Percentiles rank a stretch among this genome's conserved stretches.
Conservation (phyloP, 495 filamentous ascomycete species). For the Podospora conica region DNA sequence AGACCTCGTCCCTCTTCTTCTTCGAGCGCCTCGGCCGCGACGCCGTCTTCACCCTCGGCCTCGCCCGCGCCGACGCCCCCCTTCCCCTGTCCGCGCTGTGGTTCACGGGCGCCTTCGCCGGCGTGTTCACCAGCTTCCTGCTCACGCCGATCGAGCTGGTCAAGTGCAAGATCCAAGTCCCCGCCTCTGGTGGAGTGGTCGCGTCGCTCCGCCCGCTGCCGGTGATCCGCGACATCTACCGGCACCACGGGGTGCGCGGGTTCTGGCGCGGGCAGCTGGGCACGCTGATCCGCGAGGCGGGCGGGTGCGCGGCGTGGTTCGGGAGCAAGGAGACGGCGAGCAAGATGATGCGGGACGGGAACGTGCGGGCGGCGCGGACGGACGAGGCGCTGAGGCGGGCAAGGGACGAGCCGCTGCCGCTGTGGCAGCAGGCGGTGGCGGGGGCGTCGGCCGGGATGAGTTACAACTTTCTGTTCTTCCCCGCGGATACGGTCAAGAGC, state of each 20-base stretch:
- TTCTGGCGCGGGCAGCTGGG: conserved; percentile 96
- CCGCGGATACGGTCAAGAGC: conserved; percentile 93
- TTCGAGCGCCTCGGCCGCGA: conserved; percentile 64
- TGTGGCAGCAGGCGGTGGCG: conserved; percentile 79
- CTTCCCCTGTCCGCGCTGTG: conserved; percentile 69
- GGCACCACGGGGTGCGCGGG: conserved; percentile 70
- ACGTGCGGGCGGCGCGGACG: conserved; percentile 27
- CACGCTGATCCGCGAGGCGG: conserved; percentile 89
- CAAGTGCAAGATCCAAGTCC: conserved; percentile 97
- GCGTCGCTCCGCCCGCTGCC: conserved; percentile 35
- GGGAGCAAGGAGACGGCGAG: conserved; percentile 80
- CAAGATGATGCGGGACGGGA: conserved; percentile 51
- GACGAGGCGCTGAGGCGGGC: conserved; percentile 27
- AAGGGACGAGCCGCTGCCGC: conserved; percentile 41
- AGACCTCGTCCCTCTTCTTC: conserved; percentile 92
- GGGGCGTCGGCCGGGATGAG: conserved; percentile 88
- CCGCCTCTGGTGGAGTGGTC: conserved; percentile 28
- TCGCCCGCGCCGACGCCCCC: conserved; percentile 42
- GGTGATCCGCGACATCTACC: conserved; percentile 70
- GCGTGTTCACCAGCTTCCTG: conserved; percentile 83
- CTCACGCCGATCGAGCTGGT: conserved; percentile 95
- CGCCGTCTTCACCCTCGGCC: conserved; percentile 50
- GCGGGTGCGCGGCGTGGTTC: conserved; percentile 93
- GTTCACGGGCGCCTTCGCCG: conserved; percentile 72
- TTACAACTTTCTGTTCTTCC: conserved; percentile 96